phyloP scores from a whole-genome alignment of 345 rosid genomes.

The Sisymbrium altissimum region DNA sequence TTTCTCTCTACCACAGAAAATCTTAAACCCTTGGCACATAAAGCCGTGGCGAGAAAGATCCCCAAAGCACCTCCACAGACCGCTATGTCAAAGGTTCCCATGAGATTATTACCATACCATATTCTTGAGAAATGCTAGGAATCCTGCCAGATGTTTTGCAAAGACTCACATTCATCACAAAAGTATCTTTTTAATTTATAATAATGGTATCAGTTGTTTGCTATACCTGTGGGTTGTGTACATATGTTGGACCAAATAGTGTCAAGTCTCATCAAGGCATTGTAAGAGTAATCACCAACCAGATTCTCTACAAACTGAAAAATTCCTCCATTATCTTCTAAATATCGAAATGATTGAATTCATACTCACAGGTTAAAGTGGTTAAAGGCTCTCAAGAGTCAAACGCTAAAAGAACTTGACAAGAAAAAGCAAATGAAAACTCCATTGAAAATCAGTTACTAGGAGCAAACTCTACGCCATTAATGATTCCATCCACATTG shows the following conservation, averaged over 20 bases:
- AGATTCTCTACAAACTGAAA: constrained; percentile 52
- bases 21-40: no score
- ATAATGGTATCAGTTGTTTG: background rate
- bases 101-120: constrained; percentile 35
- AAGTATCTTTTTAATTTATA: background rate
- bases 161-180: constrained; percentile 6
- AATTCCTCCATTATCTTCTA: no score
- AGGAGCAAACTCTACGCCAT: background rate
- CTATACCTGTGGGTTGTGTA: no score
- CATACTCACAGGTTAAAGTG: background rate
- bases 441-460: background rate
- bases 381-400: background rate
- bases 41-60: no score
- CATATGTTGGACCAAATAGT: no score
- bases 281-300: constrained; percentile 87
- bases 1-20: no score
- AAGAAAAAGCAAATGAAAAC: background rate
- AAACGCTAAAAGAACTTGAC: background rate
- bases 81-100: constrained; percentile 58
- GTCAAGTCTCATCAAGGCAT: no score
- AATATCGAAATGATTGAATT: constrained; percentile 40
- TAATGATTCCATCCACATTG: background rate
- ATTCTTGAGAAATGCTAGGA: constrained; percentile 47
- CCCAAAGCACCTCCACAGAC: no score
- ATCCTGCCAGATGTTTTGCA: constrained; percentile 38